Conservation (phyloP, 2,329 filamentous ascomycete genomes). For the Alternaria ventricosa region DNA sequence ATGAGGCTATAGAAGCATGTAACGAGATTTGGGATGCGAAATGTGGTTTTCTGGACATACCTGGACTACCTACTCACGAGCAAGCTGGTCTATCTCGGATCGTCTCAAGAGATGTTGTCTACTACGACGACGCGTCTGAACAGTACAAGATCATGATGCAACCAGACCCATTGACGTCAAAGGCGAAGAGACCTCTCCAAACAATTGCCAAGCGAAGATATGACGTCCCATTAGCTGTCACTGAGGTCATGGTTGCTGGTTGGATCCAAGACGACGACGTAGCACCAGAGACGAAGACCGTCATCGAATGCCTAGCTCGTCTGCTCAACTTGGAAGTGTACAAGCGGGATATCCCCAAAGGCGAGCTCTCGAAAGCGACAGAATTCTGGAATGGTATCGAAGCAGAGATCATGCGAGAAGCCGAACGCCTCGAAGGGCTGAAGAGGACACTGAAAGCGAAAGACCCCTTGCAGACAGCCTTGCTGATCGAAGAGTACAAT, state of each 20-base stretch:
- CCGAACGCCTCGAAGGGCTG: conserved; percentile 27
- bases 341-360: conserved; percentile 10
- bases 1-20: conserved; percentile 25
- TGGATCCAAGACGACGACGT: conserved; percentile 28
- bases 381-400: conserved; percentile 29
- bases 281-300: conserved; percentile 13
- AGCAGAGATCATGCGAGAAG: conserved; percentile 32
- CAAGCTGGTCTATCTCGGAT: background rate
- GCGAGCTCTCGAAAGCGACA: conserved; percentile 23
- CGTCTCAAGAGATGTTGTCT: background rate
- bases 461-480: conserved; percentile 36
- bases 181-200: background rate
- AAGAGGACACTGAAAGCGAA: conserved; percentile 28
- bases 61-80: conserved; percentile 9
- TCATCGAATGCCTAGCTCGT: conserved; percentile 26
- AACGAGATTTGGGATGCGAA: conserved; percentile 31
- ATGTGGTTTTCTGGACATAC: conserved; percentile 19
- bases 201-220: background rate
- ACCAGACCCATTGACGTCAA: background rate
- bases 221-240: conserved; percentile 21
- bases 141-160: background rate
- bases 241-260: conserved; percentile 35
- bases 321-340: conserved; percentile 26
- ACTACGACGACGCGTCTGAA: background rate
- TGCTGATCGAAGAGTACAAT: conserved; percentile 31